Evolutionary conservation across 805 yeast species (phyloP).

Genomic region (Teunomyces cretensis): DNA sequence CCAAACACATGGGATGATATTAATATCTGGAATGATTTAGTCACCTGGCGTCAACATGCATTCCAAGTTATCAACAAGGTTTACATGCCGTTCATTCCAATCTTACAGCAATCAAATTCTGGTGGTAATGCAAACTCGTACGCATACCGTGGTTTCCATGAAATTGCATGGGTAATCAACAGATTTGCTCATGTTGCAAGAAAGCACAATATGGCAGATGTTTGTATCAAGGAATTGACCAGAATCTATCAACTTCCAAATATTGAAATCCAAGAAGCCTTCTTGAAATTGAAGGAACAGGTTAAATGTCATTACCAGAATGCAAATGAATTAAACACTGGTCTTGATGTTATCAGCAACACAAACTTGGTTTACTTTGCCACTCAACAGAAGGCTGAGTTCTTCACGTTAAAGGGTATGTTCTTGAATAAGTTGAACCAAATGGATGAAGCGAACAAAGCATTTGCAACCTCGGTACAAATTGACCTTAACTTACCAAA

Average conservation of each 20-base stretch:
- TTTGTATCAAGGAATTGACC: constrained; percentile 87
- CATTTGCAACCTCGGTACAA: constrained; percentile 97
- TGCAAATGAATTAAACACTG: constrained; percentile 86
- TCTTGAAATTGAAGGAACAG: constrained; percentile 91
- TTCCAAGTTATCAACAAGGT: constrained; percentile 94
- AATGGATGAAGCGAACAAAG: constrained; percentile 94
- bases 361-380: constrained; percentile 95
- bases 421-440: constrained; percentile 88
- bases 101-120: constrained; percentile 65
- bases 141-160: constrained; percentile 97
- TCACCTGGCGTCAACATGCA: constrained; percentile 98
- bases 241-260: constrained; percentile 95
- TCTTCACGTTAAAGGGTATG: constrained; percentile 97
- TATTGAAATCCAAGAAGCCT: constrained; percentile 97
- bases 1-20: constrained; percentile 98
- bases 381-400: constrained; percentile 96
- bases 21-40: constrained; percentile 94
- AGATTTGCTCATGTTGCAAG: constrained; percentile 98
- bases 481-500: constrained; percentile 90
- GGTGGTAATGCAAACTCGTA: constrained; percentile 81
- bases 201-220: constrained; percentile 95
- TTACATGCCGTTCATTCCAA: constrained; percentile 88
- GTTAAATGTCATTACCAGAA: constrained; percentile 97
- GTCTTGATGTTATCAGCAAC: constrained; percentile 93
- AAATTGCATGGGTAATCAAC: constrained; percentile 98